A percentile compares a stretch with the other conserved stretches of the same genome.
Conservation (phyloP, 345 rosid genomes). For the Arabis alpina region DNA sequence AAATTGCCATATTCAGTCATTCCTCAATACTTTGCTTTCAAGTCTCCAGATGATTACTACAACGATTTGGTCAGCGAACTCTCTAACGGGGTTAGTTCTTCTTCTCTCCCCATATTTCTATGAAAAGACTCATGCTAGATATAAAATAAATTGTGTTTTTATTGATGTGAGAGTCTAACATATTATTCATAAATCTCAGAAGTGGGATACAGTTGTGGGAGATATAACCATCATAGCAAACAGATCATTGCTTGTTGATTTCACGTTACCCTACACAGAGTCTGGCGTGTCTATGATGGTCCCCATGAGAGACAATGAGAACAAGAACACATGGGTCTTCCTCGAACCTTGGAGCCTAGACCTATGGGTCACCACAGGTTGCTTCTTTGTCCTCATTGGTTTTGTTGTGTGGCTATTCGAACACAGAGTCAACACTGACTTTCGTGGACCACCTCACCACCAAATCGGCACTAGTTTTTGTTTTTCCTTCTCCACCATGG, state of each 20-base stretch:
- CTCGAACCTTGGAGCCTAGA: constrained; percentile 64
- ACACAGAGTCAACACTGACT: constrained; percentile 66
- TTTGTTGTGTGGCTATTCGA: constrained; percentile 74
- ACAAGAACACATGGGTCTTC: constrained; percentile 67
- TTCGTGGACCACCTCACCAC: constrained; percentile 49
- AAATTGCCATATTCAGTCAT: constrained; percentile 41
- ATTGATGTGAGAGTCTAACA: neutral
- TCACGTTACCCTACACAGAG: constrained; percentile 69
- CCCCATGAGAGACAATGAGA: constrained; percentile 45
- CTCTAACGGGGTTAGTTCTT: constrained; percentile 44
- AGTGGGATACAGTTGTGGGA: constrained; percentile 63
- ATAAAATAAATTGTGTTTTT: too few species aligned
- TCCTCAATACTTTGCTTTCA: constrained; percentile 28
- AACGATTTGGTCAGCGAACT: constrained; percentile 46
- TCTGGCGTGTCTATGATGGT: constrained; percentile 79
- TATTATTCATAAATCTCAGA: constrained; percentile 39
- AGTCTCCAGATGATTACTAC: constrained; percentile 32
- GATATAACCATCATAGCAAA: constrained; percentile 60
- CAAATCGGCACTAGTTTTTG: constrained; percentile 45
- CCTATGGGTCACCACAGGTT: constrained; percentile 62
- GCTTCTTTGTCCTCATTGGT: constrained; percentile 63
- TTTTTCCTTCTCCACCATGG: constrained; percentile 47
- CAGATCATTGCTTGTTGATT: constrained; percentile 60
- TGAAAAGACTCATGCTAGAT: too few species aligned
- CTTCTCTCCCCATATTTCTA: neutral